Evolutionary conservation across 345 rosid genomes (phyloP).

Genomic region (Carallia brachiata): DNA sequence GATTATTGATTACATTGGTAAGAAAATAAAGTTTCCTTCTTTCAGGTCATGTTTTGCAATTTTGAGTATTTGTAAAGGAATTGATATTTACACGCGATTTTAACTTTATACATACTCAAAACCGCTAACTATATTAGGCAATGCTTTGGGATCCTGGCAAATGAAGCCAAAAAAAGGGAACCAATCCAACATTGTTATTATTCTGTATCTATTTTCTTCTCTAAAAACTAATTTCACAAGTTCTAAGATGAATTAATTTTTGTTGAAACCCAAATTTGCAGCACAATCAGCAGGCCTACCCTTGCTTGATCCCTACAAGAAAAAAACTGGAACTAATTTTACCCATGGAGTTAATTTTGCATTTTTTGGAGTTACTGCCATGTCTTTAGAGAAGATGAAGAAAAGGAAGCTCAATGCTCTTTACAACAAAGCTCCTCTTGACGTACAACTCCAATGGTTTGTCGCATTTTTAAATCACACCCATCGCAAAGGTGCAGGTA

Average conservation of each 20-base stretch:
- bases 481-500: background rate
- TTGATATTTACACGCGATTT: too few species aligned
- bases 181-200: too few species aligned
- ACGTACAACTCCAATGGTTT: conserved; percentile 9
- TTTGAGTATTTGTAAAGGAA: too few species aligned
- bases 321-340: background rate
- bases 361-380: background rate
- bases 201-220: too few species aligned
- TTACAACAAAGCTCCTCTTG: background rate
- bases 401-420: background rate
- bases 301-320: conserved; percentile 1
- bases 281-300: conserved; percentile 16
- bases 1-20: conserved; percentile 29
- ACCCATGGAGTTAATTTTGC: conserved; percentile 16
- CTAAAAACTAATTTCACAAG: background rate
- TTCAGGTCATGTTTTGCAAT: too few species aligned
- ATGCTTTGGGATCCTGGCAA: too few species aligned
- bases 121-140: too few species aligned
- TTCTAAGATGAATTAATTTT: too few species aligned
- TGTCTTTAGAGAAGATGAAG: background rate
- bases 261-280: background rate
- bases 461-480: background rate
- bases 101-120: too few species aligned
- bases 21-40: background rate
- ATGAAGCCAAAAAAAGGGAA: too few species aligned